Evolutionary conservation across 371 early-diverging fungal species (phyloP).

Genomic region (Zychaea mexicana): DNA sequence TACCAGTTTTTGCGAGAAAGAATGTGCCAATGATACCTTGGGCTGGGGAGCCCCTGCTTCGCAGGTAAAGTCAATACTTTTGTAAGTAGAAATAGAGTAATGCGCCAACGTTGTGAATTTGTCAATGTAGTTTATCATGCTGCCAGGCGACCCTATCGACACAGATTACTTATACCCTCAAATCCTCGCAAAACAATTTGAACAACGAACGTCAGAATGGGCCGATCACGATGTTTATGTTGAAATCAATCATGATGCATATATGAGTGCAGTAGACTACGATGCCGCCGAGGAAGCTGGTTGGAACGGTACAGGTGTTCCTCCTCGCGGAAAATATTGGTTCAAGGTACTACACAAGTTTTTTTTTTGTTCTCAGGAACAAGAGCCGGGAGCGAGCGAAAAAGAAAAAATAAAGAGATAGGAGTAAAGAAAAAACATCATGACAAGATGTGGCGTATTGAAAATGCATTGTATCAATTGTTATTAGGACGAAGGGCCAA

Average conservation of each 20-base stretch:
- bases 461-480: background rate
- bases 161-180: constrained; percentile 50
- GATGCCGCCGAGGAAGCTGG: constrained; percentile 23
- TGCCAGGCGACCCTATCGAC: constrained; percentile 29
- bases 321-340: constrained; percentile 44
- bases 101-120: background rate
- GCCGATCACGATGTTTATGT: constrained; percentile 40
- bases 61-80: constrained; percentile 20
- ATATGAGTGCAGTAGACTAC: constrained; percentile 31
- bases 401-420: no score
- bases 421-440: background rate
- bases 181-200: constrained; percentile 48
- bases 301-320: constrained; percentile 40
- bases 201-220: constrained; percentile 39
- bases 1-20: constrained; percentile 34
- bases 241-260: constrained; percentile 48
- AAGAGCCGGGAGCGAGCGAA: no score
- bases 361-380: no score
- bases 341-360: constrained; percentile 36
- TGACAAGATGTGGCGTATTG: background rate
- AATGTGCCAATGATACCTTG: constrained; percentile 38
- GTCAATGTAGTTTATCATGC: background rate
- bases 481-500: background rate
- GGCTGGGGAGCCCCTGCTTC: constrained; percentile 47
- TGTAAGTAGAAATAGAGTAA: background rate